Evolutionary conservation across 2,329 filamentous ascomycete species (phyloP).

Genomic region (Phaeosphaeria sp.): DNA sequence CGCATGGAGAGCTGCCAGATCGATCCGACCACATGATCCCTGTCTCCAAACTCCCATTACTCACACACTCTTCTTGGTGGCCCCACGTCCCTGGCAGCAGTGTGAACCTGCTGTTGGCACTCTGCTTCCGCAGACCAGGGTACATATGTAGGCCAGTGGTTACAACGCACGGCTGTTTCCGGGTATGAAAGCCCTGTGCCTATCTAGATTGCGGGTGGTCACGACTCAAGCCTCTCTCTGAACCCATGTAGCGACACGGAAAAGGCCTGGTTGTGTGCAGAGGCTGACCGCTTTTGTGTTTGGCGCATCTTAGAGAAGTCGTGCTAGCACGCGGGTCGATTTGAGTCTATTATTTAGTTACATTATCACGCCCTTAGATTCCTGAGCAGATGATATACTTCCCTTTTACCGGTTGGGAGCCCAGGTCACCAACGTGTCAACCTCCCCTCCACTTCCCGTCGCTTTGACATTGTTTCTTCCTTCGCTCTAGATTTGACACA

Average conservation of each 20-base stretch:
- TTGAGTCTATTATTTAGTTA: constrained; percentile 37
- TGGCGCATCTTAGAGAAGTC: constrained; percentile 27
- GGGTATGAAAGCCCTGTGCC: constrained; percentile 27
- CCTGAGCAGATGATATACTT: constrained; percentile 36
- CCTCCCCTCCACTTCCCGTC: constrained; percentile 15
- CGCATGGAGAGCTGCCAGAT: constrained; percentile 33
- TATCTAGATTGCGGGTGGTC: constrained; percentile 30
- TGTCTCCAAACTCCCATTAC: constrained; percentile 19
- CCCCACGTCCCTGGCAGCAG: constrained; percentile 29
- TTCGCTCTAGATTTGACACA: constrained; percentile 13
- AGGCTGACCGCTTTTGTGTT: constrained; percentile 35
- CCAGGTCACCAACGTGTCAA: constrained; percentile 13
- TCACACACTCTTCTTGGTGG: constrained; percentile 22
- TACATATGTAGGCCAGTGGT: constrained; percentile 18
- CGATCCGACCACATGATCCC: constrained; percentile 28
- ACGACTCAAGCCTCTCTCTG: constrained; percentile 32
- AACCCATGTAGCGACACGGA: constrained; percentile 32
- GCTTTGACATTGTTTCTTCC: constrained; percentile 8
- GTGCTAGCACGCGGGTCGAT: constrained; percentile 39
- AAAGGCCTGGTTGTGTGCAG: constrained; percentile 36
- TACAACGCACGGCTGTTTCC: constrained; percentile 34
- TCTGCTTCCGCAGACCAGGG: constrained; percentile 29
- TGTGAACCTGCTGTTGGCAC: constrained; percentile 15
- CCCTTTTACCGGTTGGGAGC: constrained; percentile 27
- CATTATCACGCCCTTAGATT: constrained; percentile 33